Evolutionary conservation across 1,284 basidiomycete species (phyloP).

Genomic region (Vanrija sp.): DNA sequence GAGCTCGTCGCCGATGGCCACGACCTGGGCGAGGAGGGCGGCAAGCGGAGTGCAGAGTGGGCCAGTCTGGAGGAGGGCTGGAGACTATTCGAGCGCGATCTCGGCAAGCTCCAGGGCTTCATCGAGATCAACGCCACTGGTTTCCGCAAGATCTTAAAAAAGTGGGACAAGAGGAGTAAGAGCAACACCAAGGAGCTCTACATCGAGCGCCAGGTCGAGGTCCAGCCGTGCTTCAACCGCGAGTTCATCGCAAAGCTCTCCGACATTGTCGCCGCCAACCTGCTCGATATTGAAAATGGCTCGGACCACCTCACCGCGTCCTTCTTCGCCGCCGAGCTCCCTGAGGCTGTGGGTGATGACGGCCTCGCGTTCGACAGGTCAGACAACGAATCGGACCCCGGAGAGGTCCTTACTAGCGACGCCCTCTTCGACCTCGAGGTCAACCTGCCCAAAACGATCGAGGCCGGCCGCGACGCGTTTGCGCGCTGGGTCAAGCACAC

Average conservation of each 20-base stretch:
- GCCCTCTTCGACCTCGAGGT: conserved; percentile 83
- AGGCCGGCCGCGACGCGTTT: conserved; percentile 57
- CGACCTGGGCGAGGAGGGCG: conserved; percentile 44
- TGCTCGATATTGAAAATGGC: conserved; percentile 82
- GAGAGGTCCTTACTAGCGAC: conserved; percentile 53
- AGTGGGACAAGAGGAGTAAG: conserved; percentile 96
- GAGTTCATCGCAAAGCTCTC: conserved; percentile 96
- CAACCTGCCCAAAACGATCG: conserved; percentile 72
- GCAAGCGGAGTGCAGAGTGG: conserved; percentile 70
- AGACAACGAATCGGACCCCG: conserved; percentile 50
- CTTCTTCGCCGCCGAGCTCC: conserved; percentile 47
- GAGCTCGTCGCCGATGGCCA: conserved; percentile 16
- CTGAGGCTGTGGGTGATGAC: conserved; percentile 40
- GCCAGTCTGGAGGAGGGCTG: conserved; percentile 94
- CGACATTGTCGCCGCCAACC: conserved; percentile 88
- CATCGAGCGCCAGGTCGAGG: conserved; percentile 92
- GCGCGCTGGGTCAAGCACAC: conserved; percentile 63
- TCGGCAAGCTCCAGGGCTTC: conserved; percentile 96
- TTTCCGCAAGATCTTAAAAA: conserved; percentile 97
- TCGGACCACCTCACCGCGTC: conserved; percentile 64
- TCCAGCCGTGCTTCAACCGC: conserved; percentile 96
- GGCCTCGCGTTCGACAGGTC: conserved; percentile 65
- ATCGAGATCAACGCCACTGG: conserved; percentile 97
- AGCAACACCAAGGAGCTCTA: conserved; percentile 95
- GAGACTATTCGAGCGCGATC: conserved; percentile 86